Percentiles rank a stretch among this genome's conserved stretches.
These are phyloP conservation scores for Euphrasia confusa DNA, from an alignment of 257 asterid genomes.

Conservation along the genomic window DNA sequence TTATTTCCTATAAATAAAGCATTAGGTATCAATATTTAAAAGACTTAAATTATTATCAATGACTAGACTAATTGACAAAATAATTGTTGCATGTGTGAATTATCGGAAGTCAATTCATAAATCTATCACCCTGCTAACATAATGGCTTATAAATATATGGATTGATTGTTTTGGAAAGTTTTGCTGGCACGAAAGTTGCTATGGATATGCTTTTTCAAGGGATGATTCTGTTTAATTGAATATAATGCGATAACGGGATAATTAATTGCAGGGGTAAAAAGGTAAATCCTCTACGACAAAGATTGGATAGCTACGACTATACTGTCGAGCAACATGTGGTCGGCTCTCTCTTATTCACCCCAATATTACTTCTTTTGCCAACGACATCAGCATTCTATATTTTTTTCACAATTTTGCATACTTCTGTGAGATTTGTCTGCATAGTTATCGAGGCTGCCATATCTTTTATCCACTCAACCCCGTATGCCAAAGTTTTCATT, in stretches of 20 bases:
- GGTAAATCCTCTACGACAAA: slow-evolving; percentile 86
- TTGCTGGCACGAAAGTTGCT: neutral
- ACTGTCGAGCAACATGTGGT: slow-evolving; percentile 88
- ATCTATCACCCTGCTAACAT: neutral
- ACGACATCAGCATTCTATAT: slow-evolving; percentile 87
- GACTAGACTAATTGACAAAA: too few relatives aligned
- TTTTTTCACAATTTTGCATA: slow-evolving; percentile 78
- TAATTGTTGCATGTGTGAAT: neutral
- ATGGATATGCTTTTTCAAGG: neutral
- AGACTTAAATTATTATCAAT: too few relatives aligned
- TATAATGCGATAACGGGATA: slow-evolving; percentile 20
- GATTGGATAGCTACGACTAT: slow-evolving; percentile 88
- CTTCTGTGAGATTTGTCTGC: slow-evolving; percentile 56
- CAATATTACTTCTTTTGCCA: slow-evolving; percentile 79
- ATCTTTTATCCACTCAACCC: slow-evolving; percentile 71
- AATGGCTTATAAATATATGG: neutral
- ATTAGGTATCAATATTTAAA: too few relatives aligned
- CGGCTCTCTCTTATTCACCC: slow-evolving; percentile 91
- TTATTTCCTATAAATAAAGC: too few relatives aligned
- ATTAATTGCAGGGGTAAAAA: slow-evolving; percentile 79
- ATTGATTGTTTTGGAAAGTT: slow-evolving; percentile 11
- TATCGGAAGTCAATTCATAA: too few relatives aligned
- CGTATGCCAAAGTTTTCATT: slow-evolving; percentile 59
- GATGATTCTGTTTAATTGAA: neutral
- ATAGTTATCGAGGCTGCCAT: slow-evolving; percentile 44